phyloP scores from a whole-genome alignment of 2,329 filamentous ascomycete species.

The Tolypocladium ovalisporum region DNA sequence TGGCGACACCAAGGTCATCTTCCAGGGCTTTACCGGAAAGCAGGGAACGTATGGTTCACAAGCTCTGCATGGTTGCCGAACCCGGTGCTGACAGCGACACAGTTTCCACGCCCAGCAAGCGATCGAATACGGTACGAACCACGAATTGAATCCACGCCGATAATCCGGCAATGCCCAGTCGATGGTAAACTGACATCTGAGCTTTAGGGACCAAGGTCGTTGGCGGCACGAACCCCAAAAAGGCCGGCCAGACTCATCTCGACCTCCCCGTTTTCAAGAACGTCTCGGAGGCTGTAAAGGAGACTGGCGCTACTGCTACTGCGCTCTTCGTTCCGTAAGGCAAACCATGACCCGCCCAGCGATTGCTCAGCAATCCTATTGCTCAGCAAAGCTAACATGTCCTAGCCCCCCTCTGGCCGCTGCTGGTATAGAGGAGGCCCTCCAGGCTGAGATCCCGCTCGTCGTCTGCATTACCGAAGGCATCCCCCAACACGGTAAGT shows the following conservation, averaged over 20 bases:
- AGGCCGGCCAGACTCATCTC: constrained; percentile 84
- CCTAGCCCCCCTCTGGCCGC: constrained; percentile 81
- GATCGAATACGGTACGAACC: constrained; percentile 82
- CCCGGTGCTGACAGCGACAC: constrained; percentile 8
- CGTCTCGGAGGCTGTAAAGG: constrained; percentile 78
- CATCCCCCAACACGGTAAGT: constrained; percentile 87
- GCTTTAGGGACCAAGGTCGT: constrained; percentile 82
- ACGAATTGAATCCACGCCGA: constrained; percentile 7
- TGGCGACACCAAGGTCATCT: constrained; percentile 85
- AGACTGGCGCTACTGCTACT: constrained; percentile 82
- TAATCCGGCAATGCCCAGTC: background rate
- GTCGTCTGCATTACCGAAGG: constrained; percentile 98
- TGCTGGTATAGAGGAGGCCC: constrained; percentile 91
- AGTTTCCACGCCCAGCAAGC: constrained; percentile 97
- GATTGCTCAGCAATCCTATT: background rate
- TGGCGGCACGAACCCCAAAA: constrained; percentile 98
- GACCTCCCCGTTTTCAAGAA: constrained; percentile 87
- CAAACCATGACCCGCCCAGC: constrained; percentile 3
- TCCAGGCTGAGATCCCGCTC: constrained; percentile 84
- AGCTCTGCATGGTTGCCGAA: background rate
- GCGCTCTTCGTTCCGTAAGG: constrained; percentile 91
- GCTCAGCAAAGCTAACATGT: constrained; percentile 6
- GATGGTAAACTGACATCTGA: constrained; percentile 12
- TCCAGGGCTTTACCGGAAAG: constrained; percentile 95
- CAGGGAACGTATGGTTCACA: constrained; percentile 65